Conservation (phyloP, 495 filamentous ascomycete genomes). For the Pyrenula aspistea region DNA sequence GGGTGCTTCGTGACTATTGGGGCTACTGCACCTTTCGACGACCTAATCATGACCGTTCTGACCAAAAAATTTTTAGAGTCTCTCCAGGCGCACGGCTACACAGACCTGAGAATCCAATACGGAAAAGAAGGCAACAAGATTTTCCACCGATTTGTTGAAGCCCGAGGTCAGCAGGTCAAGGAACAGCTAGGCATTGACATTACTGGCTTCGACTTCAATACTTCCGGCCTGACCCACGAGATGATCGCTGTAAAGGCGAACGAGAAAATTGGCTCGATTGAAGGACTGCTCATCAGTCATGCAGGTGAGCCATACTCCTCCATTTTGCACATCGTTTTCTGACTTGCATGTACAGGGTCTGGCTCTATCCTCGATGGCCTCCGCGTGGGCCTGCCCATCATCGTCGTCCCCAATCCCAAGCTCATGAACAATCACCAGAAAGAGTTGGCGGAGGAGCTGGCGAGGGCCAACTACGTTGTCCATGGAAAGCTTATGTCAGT, state of each 20-base stretch:
- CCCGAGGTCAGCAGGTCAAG: slow-evolving; percentile 7
- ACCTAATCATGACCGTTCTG: slow-evolving; percentile 56
- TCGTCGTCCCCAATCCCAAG: slow-evolving; percentile 75
- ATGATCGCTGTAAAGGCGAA: slow-evolving; percentile 37
- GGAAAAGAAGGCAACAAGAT: slow-evolving; percentile 45
- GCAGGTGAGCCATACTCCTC: slow-evolving; percentile 46
- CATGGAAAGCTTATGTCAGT: slow-evolving; percentile 53
- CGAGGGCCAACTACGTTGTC: slow-evolving; percentile 55
- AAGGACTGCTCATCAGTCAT: slow-evolving; percentile 75
- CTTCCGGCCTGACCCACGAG: slow-evolving; percentile 39
- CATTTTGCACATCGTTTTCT: neutral
- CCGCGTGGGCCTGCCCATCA: slow-evolving; percentile 50
- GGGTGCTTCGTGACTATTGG: slow-evolving; percentile 77
- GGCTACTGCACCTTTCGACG: slow-evolving; percentile 73
- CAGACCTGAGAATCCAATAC: slow-evolving; percentile 62
- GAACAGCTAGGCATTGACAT: slow-evolving; percentile 35
- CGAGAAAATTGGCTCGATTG: slow-evolving; percentile 9
- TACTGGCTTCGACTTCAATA: slow-evolving; percentile 53
- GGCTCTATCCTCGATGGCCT: slow-evolving; percentile 81
- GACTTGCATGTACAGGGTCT: slow-evolving; percentile 44
- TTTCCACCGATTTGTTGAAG: slow-evolving; percentile 24
- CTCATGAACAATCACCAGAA: slow-evolving; percentile 88
- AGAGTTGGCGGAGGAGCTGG: slow-evolving; percentile 67
- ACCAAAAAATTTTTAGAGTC: slow-evolving; percentile 43
- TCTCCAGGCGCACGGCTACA: slow-evolving; percentile 44